Base-by-base conservation (phyloP, 192 early-diverging fungal genomes). In the Backusella australiensis region DNA sequence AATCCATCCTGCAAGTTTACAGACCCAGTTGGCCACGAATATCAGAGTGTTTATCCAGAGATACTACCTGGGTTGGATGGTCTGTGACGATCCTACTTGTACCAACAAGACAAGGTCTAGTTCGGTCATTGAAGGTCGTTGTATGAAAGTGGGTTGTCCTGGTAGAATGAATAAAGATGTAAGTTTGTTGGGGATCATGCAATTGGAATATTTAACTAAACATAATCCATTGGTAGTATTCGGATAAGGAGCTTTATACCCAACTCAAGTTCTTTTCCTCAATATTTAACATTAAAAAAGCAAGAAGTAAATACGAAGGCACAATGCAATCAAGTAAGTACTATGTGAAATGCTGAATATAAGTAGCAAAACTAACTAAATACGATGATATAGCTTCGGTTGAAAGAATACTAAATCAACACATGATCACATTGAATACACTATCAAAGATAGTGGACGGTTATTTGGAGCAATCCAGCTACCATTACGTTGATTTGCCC, bases 41-140 rank as follows among this genome's bases (percentile, higher is more conserved):
- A 94, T 98, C 67, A 87, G 95, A 44, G 56, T 49, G 0, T 82
- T 90, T 44, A 89, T 98, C 23, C 82, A 86, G 39, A 81, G 82
- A 56, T 98, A 94, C 83, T 92, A 95, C 80, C 76, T 91, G n/a
- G 88, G 91, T 21, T 89, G 84, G 80, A 76, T 91, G 41, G 72
- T 89, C 34, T 99, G 98, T 84, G 94, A 97, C 72, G 94, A 97
- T 67, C 80, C 88, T 6, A 81, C 85, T 5, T 97, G 96, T 77
- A 77, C 70, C 4, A 86, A 90, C 35, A 70, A 81, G 7, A 93
- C 96, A 5, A 88, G 92, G 32, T 79, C 87, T 67, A 79, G 94
- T 49, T 86, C 89, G 15, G 94, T 96, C 3, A 84, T 89, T 29
- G 95, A 91, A 0, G 79, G 87, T 3, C 83, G 89, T 38, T 98